Conservation (phyloP, 441 rosid genomes). For the Caryocar brasiliense region DNA sequence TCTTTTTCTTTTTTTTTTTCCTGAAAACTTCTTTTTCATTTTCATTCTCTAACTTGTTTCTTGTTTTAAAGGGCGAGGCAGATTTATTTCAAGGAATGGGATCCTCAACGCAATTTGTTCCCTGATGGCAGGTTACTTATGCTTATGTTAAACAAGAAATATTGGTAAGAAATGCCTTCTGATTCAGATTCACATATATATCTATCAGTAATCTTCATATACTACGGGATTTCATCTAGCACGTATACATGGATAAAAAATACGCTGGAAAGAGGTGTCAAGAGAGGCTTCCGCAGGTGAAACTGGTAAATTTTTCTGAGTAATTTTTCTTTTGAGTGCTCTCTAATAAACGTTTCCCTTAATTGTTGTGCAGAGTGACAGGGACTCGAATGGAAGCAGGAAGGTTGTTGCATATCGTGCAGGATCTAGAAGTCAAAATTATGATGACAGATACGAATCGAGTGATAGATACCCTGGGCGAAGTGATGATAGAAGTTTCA, state of each 20-base stretch:
- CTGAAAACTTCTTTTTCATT: neutral
- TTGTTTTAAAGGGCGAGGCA: constrained; percentile 56
- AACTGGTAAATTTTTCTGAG: constrained; percentile 35
- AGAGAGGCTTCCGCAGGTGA: constrained; percentile 31
- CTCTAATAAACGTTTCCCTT: neutral
- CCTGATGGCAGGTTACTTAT: constrained; percentile 67
- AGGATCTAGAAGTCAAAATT: constrained; percentile 33
- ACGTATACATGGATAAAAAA: constrained; percentile 66
- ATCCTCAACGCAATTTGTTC: constrained; percentile 46
- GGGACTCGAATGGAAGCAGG: constrained; percentile 29
- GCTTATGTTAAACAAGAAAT: constrained; percentile 2
- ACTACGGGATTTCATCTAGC: constrained; percentile 74
- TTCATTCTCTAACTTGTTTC: constrained; percentile 1
- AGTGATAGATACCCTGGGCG: constrained; percentile 24
- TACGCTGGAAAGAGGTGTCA: constrained; percentile 38
- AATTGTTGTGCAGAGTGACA: constrained; percentile 27
- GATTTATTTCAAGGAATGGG: constrained; percentile 64
- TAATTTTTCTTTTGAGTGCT: neutral
- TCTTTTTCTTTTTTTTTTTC: neutral
- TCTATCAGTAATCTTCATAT: constrained; percentile 56
- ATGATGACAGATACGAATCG: constrained; percentile 26
- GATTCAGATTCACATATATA: constrained; percentile 6
- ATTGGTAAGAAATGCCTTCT: constrained; percentile 11
- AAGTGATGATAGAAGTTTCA: constrained; percentile 31
- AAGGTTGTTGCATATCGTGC: constrained; percentile 20